Base-by-base conservation (phyloP, 192 early-diverging fungal species). In the Backusella sp. region DNA sequence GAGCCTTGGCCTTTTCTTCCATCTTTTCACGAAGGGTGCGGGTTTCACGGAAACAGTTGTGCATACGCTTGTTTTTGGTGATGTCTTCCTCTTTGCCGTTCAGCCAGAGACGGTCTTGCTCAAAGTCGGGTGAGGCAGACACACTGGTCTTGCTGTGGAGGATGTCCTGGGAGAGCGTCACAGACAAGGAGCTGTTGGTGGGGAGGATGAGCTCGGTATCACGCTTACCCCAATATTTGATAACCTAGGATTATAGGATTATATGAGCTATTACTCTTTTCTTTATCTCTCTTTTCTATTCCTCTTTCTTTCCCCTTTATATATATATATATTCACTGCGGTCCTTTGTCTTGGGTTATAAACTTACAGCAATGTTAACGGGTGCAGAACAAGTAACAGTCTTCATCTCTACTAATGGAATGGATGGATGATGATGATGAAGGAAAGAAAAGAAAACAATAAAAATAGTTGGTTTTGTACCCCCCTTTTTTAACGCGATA, bases 221-320 rank as follows among this genome's bases (percentile, higher is more conserved):
- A 62, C 97, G 91, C 89, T 99, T 99, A 73, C 97, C 98, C 98
- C 97, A 98, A 86, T 98, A 98, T 90, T 98, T 98, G 86, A 99
- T 92, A 46, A 88, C 85, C 83, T 86, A 44, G n/a, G 14, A 32
- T 41, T 35, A 32, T 32, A 3, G 32, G 37, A 39, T 39, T 34
- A 4, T 44, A 44, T 73, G 53, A 11, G 36, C 66, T 34, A 8
- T 36, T 34, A 37, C 66, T 62, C 11, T n/a, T 62, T 62, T 26
- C 17, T 12, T 12, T 59, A 11, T 26, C 21, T 12, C 9, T 28
- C 53, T 26, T 59, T 59, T 14, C 14, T 62, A 14, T 9, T 3
- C n/a, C n/a, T 62, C 76, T 9, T 14, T 73, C 23, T 34, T 34
- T 12, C 32, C 41, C 12, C 28, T 65, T 15, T 35, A 41, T 41